Evolutionary conservation across 2,329 filamentous ascomycete species (phyloP).

Genomic region (Xylariomycetidae sp.): DNA sequence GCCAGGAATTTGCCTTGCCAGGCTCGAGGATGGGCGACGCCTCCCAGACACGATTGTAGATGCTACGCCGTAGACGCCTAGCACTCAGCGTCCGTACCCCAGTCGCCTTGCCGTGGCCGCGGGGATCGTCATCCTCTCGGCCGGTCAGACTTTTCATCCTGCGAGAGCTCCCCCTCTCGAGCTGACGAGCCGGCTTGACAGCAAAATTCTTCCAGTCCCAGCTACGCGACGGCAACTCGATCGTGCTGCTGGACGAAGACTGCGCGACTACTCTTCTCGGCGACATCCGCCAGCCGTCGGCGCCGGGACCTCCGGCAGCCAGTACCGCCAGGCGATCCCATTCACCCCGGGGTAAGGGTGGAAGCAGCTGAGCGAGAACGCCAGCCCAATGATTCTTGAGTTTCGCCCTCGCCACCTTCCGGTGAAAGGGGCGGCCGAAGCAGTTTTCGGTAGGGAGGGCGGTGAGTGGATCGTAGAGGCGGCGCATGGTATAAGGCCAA

Average conservation of each 20-base stretch:
- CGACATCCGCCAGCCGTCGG: slow-evolving; percentile 34
- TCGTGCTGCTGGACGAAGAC: neutral
- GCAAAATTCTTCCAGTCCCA: slow-evolving; percentile 43
- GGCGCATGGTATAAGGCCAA: slow-evolving; percentile 24
- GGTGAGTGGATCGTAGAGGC: slow-evolving; percentile 28
- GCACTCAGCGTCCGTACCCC: slow-evolving; percentile 30
- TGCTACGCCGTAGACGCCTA: slow-evolving; percentile 39
- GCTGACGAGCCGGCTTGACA: slow-evolving; percentile 30
- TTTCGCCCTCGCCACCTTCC: slow-evolving; percentile 37
- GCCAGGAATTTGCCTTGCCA: too few relatives aligned
- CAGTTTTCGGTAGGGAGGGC: slow-evolving; percentile 38
- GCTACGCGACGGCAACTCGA: neutral
- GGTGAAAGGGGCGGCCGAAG: slow-evolving; percentile 43
- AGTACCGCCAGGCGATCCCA: slow-evolving; percentile 52
- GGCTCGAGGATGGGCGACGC: slow-evolving; percentile 31
- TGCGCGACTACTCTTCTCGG: slow-evolving; percentile 28
- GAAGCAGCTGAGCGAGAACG: slow-evolving; percentile 42
- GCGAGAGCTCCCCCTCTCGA: slow-evolving; percentile 34
- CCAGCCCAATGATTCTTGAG: slow-evolving; percentile 43
- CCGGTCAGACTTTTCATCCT: slow-evolving; percentile 32
- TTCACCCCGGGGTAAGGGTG: slow-evolving; percentile 49
- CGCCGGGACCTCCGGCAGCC: slow-evolving; percentile 34
- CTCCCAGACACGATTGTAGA: slow-evolving; percentile 35
- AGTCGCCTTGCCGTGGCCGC: slow-evolving; percentile 26
- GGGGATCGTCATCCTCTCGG: slow-evolving; percentile 30